Percentiles rank a stretch among this genome's conserved stretches.
phyloP scores from a whole-genome alignment of 176 grass and related monocot genomes.

The Puccinellia tenuiflora region DNA sequence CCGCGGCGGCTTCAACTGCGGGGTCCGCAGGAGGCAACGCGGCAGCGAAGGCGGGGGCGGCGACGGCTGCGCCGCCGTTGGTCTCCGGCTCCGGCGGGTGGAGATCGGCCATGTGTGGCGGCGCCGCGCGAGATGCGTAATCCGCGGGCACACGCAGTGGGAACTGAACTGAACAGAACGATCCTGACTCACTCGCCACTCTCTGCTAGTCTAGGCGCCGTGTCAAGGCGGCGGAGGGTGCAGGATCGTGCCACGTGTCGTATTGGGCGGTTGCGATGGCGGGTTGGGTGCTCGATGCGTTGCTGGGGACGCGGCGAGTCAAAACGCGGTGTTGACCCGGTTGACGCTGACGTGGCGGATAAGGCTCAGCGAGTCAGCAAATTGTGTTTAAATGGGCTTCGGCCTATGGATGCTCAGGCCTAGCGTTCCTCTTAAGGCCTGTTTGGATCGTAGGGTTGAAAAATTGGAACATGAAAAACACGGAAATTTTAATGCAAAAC shows the following conservation, averaged over 20 bases:
- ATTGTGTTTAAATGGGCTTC: not conserved
- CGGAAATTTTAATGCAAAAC: too few species aligned
- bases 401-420: not conserved
- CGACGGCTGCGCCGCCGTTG: conserved; percentile 11
- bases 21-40: not conserved
- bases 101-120: conserved; percentile 53
- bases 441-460: too few species aligned
- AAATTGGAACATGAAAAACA: too few species aligned
- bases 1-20: not conserved
- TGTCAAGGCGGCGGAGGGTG: not conserved
- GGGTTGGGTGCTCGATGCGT: conserved; percentile 9
- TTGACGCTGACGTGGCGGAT: not conserved
- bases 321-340: conserved; percentile 15
- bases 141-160: conserved; percentile 24
- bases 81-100: conserved; percentile 34
- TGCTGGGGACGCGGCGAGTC: not conserved
- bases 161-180: not conserved
- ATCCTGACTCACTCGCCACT: not conserved
- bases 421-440: too few species aligned
- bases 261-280: not conserved
- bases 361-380: not conserved
- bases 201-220: not conserved
- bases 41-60: not conserved
- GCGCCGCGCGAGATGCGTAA: conserved; percentile 41
- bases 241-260: not conserved